These are phyloP conservation scores for Cotoneaster glaucophyllus DNA, from an alignment of 306 rosid species.

Conservation along the genomic window DNA sequence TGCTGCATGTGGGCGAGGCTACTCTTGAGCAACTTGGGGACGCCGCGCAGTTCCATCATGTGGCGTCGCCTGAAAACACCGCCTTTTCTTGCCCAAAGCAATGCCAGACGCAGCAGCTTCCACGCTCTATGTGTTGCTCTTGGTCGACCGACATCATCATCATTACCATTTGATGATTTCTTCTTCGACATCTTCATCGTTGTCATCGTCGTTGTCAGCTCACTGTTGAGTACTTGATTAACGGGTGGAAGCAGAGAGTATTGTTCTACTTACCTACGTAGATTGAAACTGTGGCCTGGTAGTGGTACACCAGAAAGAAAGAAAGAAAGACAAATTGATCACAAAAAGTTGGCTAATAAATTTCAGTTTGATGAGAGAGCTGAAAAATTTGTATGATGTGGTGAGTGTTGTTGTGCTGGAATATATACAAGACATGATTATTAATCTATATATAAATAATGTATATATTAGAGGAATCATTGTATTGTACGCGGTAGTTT, in stretches of 20 bases:
- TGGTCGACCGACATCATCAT: constrained; percentile 7
- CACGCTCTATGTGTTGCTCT: constrained; percentile 37
- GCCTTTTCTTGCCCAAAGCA: constrained; percentile 79
- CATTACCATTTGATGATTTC: constrained; percentile 9
- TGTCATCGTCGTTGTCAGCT: neutral
- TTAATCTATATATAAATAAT: too few species aligned
- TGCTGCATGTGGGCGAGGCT: constrained; percentile 18
- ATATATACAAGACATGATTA: neutral
- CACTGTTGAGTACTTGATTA: neutral
- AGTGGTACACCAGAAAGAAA: neutral
- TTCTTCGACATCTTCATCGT: constrained; percentile 33
- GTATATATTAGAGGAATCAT: neutral
- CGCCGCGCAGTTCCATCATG: constrained; percentile 46
- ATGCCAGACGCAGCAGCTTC: constrained; percentile 59
- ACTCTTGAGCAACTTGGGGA: constrained; percentile 49
- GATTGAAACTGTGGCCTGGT: neutral
- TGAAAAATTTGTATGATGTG: neutral
- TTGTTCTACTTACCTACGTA: neutral
- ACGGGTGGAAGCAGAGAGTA: neutral
- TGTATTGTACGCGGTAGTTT: neutral
- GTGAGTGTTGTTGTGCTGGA: neutral
- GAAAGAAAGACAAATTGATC: neutral
- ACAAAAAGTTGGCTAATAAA: neutral
- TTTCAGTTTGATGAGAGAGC: neutral
- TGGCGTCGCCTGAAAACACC: constrained; percentile 52